Conservation (phyloP, 2,329 filamentous ascomycete genomes). For the Cytospora piceae region DNA sequence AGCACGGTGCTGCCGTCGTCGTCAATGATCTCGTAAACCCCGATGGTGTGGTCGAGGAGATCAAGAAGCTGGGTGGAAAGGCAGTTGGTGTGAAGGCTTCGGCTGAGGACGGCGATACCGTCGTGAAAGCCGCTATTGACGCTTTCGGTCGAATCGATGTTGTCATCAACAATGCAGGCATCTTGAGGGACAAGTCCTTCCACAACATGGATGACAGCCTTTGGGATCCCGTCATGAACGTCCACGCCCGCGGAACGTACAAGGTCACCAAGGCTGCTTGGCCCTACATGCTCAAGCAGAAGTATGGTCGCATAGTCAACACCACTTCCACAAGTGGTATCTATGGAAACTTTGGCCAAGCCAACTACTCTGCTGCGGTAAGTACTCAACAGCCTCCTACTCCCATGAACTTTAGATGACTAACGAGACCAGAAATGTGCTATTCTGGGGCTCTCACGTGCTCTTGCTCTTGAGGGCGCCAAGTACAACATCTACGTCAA, state of each 20-base stretch:
- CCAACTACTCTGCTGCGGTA: conserved; percentile 92
- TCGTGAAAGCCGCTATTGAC: conserved; percentile 93
- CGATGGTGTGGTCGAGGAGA: conserved; percentile 88
- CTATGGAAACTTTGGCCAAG: conserved; percentile 98
- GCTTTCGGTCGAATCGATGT: conserved; percentile 93
- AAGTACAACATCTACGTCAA: conserved; percentile 99
- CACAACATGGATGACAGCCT: conserved; percentile 94
- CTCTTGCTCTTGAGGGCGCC: conserved; percentile 86
- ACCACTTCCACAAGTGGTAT: conserved; percentile 96
- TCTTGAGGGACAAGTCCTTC: conserved; percentile 97
- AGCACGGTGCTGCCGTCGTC: conserved; percentile 80
- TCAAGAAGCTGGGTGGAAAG: conserved; percentile 85
- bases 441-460: conserved; percentile 93
- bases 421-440: conserved; percentile 71
- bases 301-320: conserved; percentile 96
- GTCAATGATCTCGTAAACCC: conserved; percentile 97
- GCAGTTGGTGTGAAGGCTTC: conserved; percentile 92
- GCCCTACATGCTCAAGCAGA: conserved; percentile 97
- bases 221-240: conserved; percentile 90
- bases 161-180: conserved; percentile 96
- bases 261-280: conserved; percentile 97
- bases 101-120: conserved; percentile 86
- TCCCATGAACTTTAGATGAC: not conserved
- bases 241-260: conserved; percentile 93
- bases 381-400: conserved; percentile 41